Conservation (phyloP, 139 green algal genomes). For the Microglena sp. region DNA sequence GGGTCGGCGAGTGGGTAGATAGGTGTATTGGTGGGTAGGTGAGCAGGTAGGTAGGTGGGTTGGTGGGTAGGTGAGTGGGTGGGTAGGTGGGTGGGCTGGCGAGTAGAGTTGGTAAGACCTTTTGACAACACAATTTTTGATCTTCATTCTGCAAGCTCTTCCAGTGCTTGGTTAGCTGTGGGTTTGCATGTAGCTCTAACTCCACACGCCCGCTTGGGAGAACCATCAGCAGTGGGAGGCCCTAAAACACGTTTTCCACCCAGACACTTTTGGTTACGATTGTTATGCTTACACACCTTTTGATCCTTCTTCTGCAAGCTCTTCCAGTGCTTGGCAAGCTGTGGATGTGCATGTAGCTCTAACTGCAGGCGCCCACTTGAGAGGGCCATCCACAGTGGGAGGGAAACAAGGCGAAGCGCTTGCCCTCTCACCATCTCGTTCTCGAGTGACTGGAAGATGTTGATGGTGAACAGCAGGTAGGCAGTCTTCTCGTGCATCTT, state of each 20-base stretch:
- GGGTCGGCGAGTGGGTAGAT: no score
- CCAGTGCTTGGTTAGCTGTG: slow-evolving; percentile 66
- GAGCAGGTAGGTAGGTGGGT: no score
- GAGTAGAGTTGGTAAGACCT: no score
- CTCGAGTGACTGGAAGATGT: slow-evolving; percentile 83
- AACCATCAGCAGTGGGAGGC: slow-evolving; percentile 77
- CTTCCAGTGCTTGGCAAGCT: slow-evolving; percentile 79
- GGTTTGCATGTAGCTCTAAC: slow-evolving; percentile 64
- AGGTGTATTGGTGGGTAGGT: no score
- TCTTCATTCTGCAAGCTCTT: slow-evolving; percentile 58
- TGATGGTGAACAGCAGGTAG: slow-evolving; percentile 80
- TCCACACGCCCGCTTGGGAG: slow-evolving; percentile 63
- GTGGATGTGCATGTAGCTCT: slow-evolving; percentile 61
- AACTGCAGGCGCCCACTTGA: slow-evolving; percentile 66
- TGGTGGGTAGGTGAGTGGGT: no score
- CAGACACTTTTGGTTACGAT: neutral
- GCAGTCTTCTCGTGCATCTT: slow-evolving; percentile 58
- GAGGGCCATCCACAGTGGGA: slow-evolving; percentile 82
- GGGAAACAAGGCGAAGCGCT: slow-evolving; percentile 67
- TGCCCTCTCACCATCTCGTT: slow-evolving; percentile 64
- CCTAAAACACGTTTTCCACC: no score
- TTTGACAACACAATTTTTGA: slow-evolving; percentile 34
- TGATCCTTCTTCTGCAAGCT: slow-evolving; percentile 69
- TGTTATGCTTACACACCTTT: neutral
- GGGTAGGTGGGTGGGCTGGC: no score